These are phyloP conservation scores for Sarocladium kiliense DNA, from an alignment of 2,329 filamentous ascomycete species.

Conservation along the genomic window DNA sequence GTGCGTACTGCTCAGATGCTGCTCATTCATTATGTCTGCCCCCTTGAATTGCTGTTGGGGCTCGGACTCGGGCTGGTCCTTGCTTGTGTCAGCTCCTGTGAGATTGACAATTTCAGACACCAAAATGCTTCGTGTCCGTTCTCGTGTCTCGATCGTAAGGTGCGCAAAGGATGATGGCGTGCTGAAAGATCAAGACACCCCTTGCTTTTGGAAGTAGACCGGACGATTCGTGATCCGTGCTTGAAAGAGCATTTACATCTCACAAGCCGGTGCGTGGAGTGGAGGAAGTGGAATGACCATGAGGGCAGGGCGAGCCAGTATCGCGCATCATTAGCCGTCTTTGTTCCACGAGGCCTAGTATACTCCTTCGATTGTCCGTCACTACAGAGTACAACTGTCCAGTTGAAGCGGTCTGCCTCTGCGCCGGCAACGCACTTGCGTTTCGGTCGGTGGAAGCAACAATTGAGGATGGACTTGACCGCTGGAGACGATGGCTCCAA, in stretches of 20 bases:
- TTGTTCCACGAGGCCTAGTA: too few relatives aligned
- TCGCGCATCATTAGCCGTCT: too few relatives aligned
- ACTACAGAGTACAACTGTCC: too few relatives aligned
- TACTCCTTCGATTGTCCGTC: too few relatives aligned
- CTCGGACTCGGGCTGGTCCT: constrained; percentile 3
- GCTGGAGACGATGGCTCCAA: background rate
- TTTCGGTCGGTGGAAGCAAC: too few relatives aligned
- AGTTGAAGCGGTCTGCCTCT: too few relatives aligned
- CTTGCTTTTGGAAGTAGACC: background rate
- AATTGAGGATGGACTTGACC: too few relatives aligned
- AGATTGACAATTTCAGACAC: constrained; percentile 9
- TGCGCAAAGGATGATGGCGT: background rate
- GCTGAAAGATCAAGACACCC: background rate
- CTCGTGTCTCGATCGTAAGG: constrained; percentile 3
- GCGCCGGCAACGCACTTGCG: too few relatives aligned
- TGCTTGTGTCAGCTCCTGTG: constrained; percentile 2
- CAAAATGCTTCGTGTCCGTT: background rate
- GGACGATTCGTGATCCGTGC: background rate
- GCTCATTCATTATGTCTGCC: background rate
- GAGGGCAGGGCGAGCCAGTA: too few relatives aligned
- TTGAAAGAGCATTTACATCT: background rate
- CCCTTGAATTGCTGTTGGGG: constrained; percentile 3
- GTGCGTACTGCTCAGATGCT: background rate
- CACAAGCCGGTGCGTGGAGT: background rate
- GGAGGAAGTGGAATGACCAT: too few relatives aligned